Evolutionary conservation across 176 grass and related monocot species (phyloP).

Genomic region (Eremochloa ophiuroides): DNA sequence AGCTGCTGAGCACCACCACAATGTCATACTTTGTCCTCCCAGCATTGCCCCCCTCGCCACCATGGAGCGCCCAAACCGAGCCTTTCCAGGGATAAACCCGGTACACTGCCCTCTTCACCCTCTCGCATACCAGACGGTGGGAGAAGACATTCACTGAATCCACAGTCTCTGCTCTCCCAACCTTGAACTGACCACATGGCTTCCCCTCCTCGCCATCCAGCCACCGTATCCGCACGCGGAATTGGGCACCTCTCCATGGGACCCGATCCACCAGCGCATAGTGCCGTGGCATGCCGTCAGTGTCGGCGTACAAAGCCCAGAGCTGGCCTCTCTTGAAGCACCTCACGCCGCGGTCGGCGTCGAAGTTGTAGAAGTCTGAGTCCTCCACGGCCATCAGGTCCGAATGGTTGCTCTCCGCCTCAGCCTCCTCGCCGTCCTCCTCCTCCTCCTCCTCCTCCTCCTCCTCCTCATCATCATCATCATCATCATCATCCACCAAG

Average conservation of each 20-base stretch:
- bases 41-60: not conserved
- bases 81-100: conserved; percentile 73
- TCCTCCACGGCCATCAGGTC: conserved; percentile 73
- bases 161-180: conserved; percentile 44
- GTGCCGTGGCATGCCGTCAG: conserved; percentile 77
- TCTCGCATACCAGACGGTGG: conserved; percentile 53
- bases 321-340: conserved; percentile 80
- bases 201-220: conserved; percentile 51
- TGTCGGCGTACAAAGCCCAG: conserved; percentile 81
- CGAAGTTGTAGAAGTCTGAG: conserved; percentile 91
- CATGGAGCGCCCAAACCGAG: conserved; percentile 70
- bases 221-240: conserved; percentile 51
- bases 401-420: conserved; percentile 4
- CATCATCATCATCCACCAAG: too few relatives aligned
- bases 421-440: conserved; percentile 1
- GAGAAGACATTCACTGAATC: conserved; percentile 82
- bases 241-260: conserved; percentile 25
- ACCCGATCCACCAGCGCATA: conserved; percentile 60
- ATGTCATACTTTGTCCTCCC: conserved; percentile 49
- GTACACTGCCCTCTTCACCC: conserved; percentile 46
- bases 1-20: conserved; percentile 64
- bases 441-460: conserved; percentile 10
- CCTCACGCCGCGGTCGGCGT: conserved; percentile 54
- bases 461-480: too few relatives aligned
- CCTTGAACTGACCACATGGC: conserved; percentile 68